Percentiles rank a stretch among this genome's conserved stretches.
Conservation (phyloP, 169 alveolate genomes). For the Miamiensis avidus region DNA sequence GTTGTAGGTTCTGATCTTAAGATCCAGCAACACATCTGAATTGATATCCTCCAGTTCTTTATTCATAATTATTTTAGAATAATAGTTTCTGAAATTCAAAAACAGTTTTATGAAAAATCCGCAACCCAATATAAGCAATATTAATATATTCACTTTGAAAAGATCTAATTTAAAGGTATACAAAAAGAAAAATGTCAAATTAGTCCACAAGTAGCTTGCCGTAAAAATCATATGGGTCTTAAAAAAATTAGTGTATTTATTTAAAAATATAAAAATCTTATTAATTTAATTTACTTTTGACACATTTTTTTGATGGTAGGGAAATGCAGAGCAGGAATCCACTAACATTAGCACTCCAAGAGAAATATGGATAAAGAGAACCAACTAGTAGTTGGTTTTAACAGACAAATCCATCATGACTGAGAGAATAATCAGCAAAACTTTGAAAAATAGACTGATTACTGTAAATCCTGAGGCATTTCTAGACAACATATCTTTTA, state of each 20-base stretch:
- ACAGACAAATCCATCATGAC: slow-evolving; percentile 13
- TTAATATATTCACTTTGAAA: slow-evolving; percentile 26
- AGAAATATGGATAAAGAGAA: slow-evolving; percentile 13
- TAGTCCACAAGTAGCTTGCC: slow-evolving; percentile 23
- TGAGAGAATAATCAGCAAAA: neutral
- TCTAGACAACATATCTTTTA: slow-evolving; percentile 34
- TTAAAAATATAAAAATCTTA: no score
- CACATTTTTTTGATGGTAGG: slow-evolving; percentile 40
- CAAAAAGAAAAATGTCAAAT: slow-evolving; percentile 19
- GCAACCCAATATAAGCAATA: slow-evolving; percentile 33
- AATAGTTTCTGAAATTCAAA: slow-evolving; percentile 26
- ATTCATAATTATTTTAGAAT: slow-evolving; percentile 33
- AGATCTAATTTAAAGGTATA: slow-evolving; percentile 10
- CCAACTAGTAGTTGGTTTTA: neutral
- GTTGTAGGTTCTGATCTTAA: slow-evolving; percentile 39
- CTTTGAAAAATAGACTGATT: slow-evolving; percentile 10
- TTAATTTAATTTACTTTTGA: slow-evolving; percentile 20
- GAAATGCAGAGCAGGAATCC: slow-evolving; percentile 15
- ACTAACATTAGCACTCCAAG: slow-evolving; percentile 14
- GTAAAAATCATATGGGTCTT: slow-evolving; percentile 21
- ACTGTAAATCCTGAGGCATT: slow-evolving; percentile 34
- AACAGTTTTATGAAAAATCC: slow-evolving; percentile 28
- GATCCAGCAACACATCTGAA: slow-evolving; percentile 36
- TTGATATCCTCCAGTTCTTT: slow-evolving; percentile 30
- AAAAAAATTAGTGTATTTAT: no score